Evolutionary conservation across 2,329 filamentous ascomycete genomes (phyloP).

Genomic region (Didymella segeticola): DNA sequence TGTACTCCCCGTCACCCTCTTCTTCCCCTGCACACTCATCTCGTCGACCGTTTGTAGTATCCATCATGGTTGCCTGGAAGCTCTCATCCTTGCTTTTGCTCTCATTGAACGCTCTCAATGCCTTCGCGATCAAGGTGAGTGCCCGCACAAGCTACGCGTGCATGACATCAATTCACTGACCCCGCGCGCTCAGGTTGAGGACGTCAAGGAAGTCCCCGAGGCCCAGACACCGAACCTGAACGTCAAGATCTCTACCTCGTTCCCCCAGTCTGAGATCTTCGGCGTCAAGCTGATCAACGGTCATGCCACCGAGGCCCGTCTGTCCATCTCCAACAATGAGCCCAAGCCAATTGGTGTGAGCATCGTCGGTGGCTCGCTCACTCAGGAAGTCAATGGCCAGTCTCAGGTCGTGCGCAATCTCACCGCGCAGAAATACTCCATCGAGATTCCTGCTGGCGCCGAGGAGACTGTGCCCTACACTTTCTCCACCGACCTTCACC

Average conservation of each 20-base stretch:
- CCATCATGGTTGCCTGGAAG: slow-evolving; percentile 74
- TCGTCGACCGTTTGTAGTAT: slow-evolving; percentile 23
- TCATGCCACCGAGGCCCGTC: slow-evolving; percentile 78
- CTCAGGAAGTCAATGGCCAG: slow-evolving; percentile 63
- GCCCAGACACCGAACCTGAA: slow-evolving; percentile 66
- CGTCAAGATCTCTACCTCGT: slow-evolving; percentile 63
- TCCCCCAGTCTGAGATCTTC: slow-evolving; percentile 78
- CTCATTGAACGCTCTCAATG: slow-evolving; percentile 71
- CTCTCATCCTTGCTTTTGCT: slow-evolving; percentile 74
- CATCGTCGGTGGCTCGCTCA: slow-evolving; percentile 78
- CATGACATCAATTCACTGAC: slow-evolving; percentile 46
- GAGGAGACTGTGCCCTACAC: slow-evolving; percentile 79
- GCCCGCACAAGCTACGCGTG: slow-evolving; percentile 29
- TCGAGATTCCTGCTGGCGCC: slow-evolving; percentile 76
- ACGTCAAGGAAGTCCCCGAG: slow-evolving; percentile 53
- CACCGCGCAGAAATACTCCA: slow-evolving; percentile 75
- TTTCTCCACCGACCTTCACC: slow-evolving; percentile 90
- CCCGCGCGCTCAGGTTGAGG: slow-evolving; percentile 38
- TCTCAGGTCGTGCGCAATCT: slow-evolving; percentile 78
- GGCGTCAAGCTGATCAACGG: slow-evolving; percentile 96
- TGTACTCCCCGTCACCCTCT: slow-evolving; percentile 14
- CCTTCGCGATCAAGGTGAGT: slow-evolving; percentile 68
- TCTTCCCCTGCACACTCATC: slow-evolving; percentile 15
- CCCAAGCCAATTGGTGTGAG: slow-evolving; percentile 74
- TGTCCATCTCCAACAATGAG: slow-evolving; percentile 88